Evolutionary conservation across 345 rosid genomes (phyloP).

Genomic region (Hirschfeldia incana): DNA sequence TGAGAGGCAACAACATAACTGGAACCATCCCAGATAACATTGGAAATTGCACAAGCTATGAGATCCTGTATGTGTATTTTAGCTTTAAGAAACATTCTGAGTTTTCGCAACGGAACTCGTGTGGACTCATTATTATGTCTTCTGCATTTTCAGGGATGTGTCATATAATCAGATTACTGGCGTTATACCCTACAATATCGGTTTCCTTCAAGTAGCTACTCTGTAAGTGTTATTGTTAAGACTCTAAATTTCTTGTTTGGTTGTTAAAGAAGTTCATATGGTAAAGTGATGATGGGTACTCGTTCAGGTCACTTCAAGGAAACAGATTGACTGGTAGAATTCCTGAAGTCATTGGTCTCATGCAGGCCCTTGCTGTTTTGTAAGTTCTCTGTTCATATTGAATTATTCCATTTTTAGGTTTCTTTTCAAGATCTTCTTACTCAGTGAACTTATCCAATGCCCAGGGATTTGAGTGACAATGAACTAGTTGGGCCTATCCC

Average conservation of each 20-base stretch:
- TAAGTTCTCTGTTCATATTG: conserved; percentile 37
- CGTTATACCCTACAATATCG: conserved; percentile 86
- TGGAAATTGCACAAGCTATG: conserved; percentile 96
- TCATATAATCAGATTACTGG: conserved; percentile 84
- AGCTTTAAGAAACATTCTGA: neutral
- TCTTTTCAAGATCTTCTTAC: neutral
- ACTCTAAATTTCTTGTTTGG: neutral
- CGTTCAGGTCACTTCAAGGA: conserved; percentile 83
- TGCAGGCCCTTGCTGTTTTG: conserved; percentile 99
- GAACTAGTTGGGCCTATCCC: conserved; percentile 81
- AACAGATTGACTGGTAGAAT: conserved; percentile 72
- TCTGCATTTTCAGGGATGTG: conserved; percentile 56
- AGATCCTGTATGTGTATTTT: conserved; percentile 71
- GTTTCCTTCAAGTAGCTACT: conserved; percentile 96
- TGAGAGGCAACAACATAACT: conserved; percentile 79
- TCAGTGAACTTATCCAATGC: neutral
- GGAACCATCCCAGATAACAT: conserved; percentile 82
- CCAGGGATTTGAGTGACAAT: conserved; percentile 91
- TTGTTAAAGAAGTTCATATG: neutral
- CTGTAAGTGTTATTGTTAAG: conserved; percentile 49
- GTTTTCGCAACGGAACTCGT: too few relatives aligned
- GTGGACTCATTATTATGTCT: neutral
- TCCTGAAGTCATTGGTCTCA: conserved; percentile 87
- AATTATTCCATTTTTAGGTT: neutral
- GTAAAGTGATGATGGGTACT: neutral